Conservation (phyloP, 75 land plant species). For the Cupressus sempervirens region DNA sequence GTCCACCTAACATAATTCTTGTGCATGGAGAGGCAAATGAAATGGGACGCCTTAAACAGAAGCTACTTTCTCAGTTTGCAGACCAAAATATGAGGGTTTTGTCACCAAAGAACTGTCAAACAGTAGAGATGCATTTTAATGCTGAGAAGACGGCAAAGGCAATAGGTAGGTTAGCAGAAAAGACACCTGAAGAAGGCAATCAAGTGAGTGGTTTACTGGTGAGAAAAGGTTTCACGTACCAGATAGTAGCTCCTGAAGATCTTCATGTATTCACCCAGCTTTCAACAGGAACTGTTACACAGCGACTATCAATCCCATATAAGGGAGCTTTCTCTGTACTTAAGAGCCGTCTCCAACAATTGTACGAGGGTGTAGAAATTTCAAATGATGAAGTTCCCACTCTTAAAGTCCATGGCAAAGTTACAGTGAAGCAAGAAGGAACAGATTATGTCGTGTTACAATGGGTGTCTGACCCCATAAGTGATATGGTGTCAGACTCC, state of each 20-base stretch:
- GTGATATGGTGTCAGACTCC: constrained; percentile 97
- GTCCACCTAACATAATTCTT: constrained; percentile 89
- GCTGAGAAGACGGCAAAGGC: constrained; percentile 94
- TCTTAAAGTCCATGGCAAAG: constrained; percentile 71
- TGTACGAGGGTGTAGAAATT: constrained; percentile 86
- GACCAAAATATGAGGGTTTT: constrained; percentile 75
- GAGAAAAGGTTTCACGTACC: constrained; percentile 90
- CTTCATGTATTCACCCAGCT: constrained; percentile 87
- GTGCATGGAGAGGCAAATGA: constrained; percentile 97
- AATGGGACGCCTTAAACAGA: constrained; percentile 93
- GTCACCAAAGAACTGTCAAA: constrained; percentile 92
- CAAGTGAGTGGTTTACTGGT: constrained; percentile 88
- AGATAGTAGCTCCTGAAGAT: constrained; percentile 96
- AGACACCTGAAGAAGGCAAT: constrained; percentile 74
- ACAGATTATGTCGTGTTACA: constrained; percentile 66
- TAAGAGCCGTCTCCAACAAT: constrained; percentile 69
- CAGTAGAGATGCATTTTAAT: constrained; percentile 92
- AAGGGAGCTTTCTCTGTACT: constrained; percentile 78
- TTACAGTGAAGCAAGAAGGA: constrained; percentile 76
- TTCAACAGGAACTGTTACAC: constrained; percentile 78
- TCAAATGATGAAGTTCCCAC: constrained; percentile 47
- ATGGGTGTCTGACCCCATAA: constrained; percentile 89
- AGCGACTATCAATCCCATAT: constrained; percentile 86
- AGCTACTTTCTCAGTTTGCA: constrained; percentile 69
- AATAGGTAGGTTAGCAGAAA: constrained; percentile 85